These are phyloP conservation scores for Daldinia decipiens DNA, from an alignment of 495 filamentous ascomycete species.

Conservation along the genomic window DNA sequence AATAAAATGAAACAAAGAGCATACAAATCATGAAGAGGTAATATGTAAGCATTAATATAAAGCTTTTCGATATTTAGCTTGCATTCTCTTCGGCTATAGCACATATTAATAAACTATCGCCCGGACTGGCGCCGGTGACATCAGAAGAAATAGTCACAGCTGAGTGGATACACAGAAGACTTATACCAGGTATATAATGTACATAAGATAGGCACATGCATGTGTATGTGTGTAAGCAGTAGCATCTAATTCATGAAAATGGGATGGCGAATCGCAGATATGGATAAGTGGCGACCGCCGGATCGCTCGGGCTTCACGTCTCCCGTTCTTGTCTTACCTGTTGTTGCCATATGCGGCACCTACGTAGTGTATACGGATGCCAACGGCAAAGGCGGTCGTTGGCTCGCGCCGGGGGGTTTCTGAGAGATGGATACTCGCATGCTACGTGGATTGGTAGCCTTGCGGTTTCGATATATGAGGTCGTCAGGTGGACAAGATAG, in stretches of 20 bases:
- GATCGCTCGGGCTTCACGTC: conserved; percentile 31
- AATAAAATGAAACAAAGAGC: conserved; percentile 5
- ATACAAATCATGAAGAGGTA: neutral
- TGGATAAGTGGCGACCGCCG: conserved; percentile 15
- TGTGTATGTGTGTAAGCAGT: conserved; percentile 7
- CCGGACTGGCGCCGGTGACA: conserved; percentile 4
- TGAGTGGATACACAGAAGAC: neutral
- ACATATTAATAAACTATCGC: conserved; percentile 21
- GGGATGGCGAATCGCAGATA: neutral
- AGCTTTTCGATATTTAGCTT: conserved; percentile 12
- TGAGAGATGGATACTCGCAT: conserved; percentile 6
- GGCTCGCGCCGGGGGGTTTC: conserved; percentile 18
- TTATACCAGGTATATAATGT: neutral
- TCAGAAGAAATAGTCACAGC: conserved; percentile 4
- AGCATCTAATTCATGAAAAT: neutral
- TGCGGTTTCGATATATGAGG: neutral
- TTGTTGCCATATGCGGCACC: conserved; percentile 12
- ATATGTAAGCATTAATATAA: conserved; percentile 8
- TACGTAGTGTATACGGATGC: neutral
- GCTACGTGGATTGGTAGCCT: conserved; percentile 9
- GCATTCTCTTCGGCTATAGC: conserved; percentile 29
- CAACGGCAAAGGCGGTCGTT: conserved; percentile 2
- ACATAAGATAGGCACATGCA: neutral
- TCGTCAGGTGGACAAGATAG: neutral
- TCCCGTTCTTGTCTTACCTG: neutral